phyloP scores from a whole-genome alignment of 805 yeast species.

The Candida awuae region DNA sequence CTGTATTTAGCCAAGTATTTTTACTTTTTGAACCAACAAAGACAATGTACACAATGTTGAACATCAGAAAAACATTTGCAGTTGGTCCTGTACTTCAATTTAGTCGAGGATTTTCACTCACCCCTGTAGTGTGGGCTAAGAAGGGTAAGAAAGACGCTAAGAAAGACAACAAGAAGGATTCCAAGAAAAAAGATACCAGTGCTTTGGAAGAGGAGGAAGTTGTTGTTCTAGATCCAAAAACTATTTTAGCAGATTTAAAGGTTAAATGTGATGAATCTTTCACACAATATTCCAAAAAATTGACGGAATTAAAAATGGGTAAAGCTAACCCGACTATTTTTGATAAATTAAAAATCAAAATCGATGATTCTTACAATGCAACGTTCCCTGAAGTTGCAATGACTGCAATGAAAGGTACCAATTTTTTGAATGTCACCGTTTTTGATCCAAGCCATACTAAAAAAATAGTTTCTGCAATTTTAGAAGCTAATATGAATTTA shows the following conservation, averaged over 20 bases:
- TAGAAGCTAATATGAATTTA: constrained; percentile 62
- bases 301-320: constrained; percentile 63
- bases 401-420: constrained; percentile 55
- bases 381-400: constrained; percentile 59
- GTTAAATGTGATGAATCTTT: constrained; percentile 40
- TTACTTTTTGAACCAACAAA: too few relatives aligned
- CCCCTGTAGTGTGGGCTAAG: constrained; percentile 10
- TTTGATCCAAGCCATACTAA: constrained; percentile 75
- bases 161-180: constrained; percentile 10
- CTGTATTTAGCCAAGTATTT: too few relatives aligned
- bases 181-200: constrained; percentile 6
- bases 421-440: constrained; percentile 67
- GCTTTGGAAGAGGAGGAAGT: constrained; percentile 19
- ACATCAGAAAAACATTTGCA: too few relatives aligned
- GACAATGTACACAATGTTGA: too few relatives aligned
- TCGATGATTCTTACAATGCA: constrained; percentile 39
- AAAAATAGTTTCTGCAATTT: constrained; percentile 59
- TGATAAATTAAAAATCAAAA: constrained; percentile 45
- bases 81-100: too few relatives aligned
- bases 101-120: constrained; percentile 6
- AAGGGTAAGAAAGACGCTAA: constrained; percentile 12
- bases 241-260: constrained; percentile 32
- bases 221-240: constrained; percentile 25
- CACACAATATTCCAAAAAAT: constrained; percentile 44
- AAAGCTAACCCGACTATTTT: constrained; percentile 60